Evolutionary conservation across 192 early-diverging fungal genomes (phyloP).

Genomic region (Pilaira anomala): DNA sequence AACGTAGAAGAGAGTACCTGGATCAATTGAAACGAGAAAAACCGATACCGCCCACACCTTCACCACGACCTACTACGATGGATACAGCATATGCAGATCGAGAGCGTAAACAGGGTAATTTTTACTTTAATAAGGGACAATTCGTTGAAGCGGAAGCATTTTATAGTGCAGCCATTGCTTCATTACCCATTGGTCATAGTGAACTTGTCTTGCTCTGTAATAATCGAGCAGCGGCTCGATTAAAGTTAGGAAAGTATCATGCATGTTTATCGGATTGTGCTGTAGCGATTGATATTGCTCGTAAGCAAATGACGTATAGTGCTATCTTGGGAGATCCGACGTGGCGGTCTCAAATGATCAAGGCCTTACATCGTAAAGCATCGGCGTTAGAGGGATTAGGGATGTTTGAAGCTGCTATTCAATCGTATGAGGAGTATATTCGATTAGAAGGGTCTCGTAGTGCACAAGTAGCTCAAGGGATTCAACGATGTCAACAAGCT

Average conservation of each 20-base stretch:
- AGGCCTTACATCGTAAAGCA: slow-evolving; percentile 74
- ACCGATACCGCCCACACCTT: background rate
- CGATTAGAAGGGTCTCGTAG: slow-evolving; percentile 36
- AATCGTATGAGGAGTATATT: slow-evolving; percentile 50
- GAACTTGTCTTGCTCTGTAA: slow-evolving; percentile 67
- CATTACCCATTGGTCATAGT: slow-evolving; percentile 61
- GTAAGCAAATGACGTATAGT: background rate
- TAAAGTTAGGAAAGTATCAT: slow-evolving; percentile 82
- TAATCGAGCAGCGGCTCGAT: slow-evolving; percentile 77
- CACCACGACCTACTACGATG: slow-evolving; percentile 36
- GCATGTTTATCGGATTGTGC: slow-evolving; percentile 71
- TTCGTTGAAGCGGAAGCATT: slow-evolving; percentile 73
- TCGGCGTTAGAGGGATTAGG: slow-evolving; percentile 80
- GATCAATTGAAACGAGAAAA: slow-evolving; percentile 7
- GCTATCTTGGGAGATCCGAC: slow-evolving; percentile 1
- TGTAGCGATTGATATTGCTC: slow-evolving; percentile 30
- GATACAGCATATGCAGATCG: slow-evolving; percentile 35
- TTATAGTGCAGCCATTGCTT: slow-evolving; percentile 67
- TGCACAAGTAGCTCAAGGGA: slow-evolving; percentile 38
- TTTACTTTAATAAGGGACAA: slow-evolving; percentile 85
- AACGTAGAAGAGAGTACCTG: background rate
- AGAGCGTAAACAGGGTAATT: slow-evolving; percentile 63
- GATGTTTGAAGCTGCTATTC: slow-evolving; percentile 70
- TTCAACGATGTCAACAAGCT: slow-evolving; percentile 49
- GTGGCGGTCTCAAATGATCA: slow-evolving; percentile 61